Conservation (phyloP, 2,329 filamentous ascomycete species). For the Cladosporium halotolerans region DNA sequence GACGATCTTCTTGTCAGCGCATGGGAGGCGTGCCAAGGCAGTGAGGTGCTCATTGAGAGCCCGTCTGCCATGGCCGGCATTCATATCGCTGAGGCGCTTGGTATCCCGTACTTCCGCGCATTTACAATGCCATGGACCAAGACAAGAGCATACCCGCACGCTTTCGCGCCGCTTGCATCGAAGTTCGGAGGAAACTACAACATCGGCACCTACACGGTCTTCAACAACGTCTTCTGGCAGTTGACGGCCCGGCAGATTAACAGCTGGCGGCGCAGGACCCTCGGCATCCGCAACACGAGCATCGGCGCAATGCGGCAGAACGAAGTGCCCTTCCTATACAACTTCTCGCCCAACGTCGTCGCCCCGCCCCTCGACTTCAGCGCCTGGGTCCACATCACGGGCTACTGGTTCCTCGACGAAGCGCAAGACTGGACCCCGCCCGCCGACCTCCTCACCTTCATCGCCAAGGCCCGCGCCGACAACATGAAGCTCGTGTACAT, state of each 20-base stretch:
- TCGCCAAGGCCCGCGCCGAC: conserved; percentile 71
- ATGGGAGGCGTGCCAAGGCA: conserved; percentile 76
- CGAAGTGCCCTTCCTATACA: conserved; percentile 97
- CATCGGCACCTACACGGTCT: conserved; percentile 89
- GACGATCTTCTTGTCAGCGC: conserved; percentile 78
- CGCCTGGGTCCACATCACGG: conserved; percentile 95
- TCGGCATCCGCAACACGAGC: conserved; percentile 72
- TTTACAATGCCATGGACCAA: conserved; percentile 99
- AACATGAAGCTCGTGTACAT: conserved; percentile 92
- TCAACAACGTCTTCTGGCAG: conserved; percentile 96
- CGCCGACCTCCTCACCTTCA: conserved; percentile 70
- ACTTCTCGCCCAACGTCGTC: conserved; percentile 93
- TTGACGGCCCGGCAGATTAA: conserved; percentile 88
- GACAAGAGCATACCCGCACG: conserved; percentile 91
- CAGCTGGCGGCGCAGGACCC: conserved; percentile 75
- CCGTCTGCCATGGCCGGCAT: conserved; percentile 97
- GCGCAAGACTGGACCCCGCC: conserved; percentile 64
- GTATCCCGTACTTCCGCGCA: conserved; percentile 91
- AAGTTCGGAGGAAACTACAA: conserved; percentile 97
- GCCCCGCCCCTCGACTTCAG: conserved; percentile 89
- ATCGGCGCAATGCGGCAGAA: conserved; percentile 91
- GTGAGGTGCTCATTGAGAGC: conserved; percentile 87
- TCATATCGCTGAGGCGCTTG: conserved; percentile 88
- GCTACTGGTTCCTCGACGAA: conserved; percentile 96
- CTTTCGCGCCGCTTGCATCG: conserved; percentile 84